Evolutionary conservation across 2,329 filamentous ascomycete genomes (phyloP).

Genomic region (Botryotinia convoluta): DNA sequence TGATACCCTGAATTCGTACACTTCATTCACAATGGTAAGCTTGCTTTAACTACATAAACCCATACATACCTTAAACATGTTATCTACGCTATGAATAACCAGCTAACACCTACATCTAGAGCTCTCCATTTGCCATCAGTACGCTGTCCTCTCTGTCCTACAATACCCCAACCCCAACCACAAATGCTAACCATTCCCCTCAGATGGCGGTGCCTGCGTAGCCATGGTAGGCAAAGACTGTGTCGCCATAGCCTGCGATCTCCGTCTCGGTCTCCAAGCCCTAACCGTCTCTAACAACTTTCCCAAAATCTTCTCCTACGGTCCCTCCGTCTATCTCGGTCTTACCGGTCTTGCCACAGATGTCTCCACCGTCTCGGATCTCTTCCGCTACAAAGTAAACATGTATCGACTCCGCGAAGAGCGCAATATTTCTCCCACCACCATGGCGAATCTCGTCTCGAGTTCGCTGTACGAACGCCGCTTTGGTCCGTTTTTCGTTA

Average conservation of each 20-base stretch:
- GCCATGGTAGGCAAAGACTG: constrained; percentile 99
- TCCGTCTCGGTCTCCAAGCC: constrained; percentile 93
- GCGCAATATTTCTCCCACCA: constrained; percentile 89
- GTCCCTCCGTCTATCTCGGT: constrained; percentile 86
- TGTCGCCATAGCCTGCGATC: constrained; percentile 98
- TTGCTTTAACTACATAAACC: neutral
- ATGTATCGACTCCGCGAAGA: constrained; percentile 99
- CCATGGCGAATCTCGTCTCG: constrained; percentile 93
- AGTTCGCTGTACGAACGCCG: constrained; percentile 89
- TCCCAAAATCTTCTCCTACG: constrained; percentile 97
- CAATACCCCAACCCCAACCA: constrained; percentile 17
- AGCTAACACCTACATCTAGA: constrained; percentile 52
- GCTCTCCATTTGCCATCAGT: constrained; percentile 96
- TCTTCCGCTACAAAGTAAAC: constrained; percentile 99
- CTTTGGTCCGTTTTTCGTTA: constrained; percentile 96
- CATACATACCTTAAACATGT: neutral
- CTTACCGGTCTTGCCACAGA: constrained; percentile 96
- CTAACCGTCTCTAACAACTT: constrained; percentile 99
- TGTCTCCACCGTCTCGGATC: constrained; percentile 88
- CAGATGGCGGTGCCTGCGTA: constrained; percentile 87
- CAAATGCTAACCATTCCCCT: constrained; percentile 1
- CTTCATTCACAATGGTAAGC: constrained; percentile 35
- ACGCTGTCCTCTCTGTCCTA: constrained; percentile 32
- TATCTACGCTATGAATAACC: constrained; percentile 11
- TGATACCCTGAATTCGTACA: constrained; percentile 6